Base-by-base conservation (phyloP, 2,329 filamentous ascomycete genomes). In the Neopestalotiopsis rosae region DNA sequence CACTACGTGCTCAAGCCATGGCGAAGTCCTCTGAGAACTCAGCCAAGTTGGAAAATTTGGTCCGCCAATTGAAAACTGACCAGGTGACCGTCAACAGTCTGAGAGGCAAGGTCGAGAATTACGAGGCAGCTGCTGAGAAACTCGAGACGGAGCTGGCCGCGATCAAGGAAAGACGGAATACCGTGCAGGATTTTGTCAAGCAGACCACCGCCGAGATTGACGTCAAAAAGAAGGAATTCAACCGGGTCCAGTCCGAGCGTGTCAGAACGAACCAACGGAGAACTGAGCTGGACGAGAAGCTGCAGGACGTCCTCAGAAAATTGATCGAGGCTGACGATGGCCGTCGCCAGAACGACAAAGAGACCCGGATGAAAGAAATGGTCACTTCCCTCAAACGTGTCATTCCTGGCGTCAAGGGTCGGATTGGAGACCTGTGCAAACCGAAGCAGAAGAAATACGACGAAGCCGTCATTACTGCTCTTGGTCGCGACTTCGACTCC, bases 391-490 rank as follows among this genome's bases (percentile, higher is more conserved):
- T 99, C 75, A 97, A 97, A 80, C 92, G 94, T 66, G 92, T 97
- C 71, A 97, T 94, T 75, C 94, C 94, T 1, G 95, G 95, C 61
- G 95, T 99, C 59, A 93, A 93, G 73, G 96, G 96, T 24, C 91
- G 95, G 61, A 89, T 98, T 61, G 94, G 94, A 71, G 94, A 97
- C 72, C 88, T 99, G 57, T 98, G 96, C 83, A 95, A 94, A 73
- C 95, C 96, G 1, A 98, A 98, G 81, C 94, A 98, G 82, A 98
- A 97, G 82, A 98, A 98, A 79, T 99, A 91, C 76, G 93, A 96
- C 72, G 94, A 96, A 73, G 96, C 96, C 61, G 93, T 99, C 71
- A 94, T 94, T 75, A 97, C 94, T 28, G 94, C 97, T 6, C 88
- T 99, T 4, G 96, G 96, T 65, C 90, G 94, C 67, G 93, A 98